Evolutionary conservation across 192 early-diverging fungal genomes (phyloP).

Genomic region (Glomus cerebriforme): DNA sequence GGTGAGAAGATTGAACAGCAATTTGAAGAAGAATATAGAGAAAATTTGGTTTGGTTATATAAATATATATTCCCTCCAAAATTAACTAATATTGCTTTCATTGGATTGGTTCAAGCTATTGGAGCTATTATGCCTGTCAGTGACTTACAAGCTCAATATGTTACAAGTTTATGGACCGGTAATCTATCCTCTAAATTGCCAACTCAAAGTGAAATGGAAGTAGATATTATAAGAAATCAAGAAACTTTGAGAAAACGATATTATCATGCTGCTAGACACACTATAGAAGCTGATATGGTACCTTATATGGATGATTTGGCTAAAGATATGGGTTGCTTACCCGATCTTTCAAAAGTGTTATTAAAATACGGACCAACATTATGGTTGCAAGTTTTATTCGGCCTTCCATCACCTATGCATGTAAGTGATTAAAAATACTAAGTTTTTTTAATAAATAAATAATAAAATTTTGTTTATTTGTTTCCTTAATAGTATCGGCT

Average conservation of each 20-base stretch:
- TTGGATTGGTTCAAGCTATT: conserved; percentile 55
- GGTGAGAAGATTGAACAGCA: conserved; percentile 36
- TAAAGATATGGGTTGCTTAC: conserved; percentile 47
- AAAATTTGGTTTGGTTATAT: conserved; percentile 56
- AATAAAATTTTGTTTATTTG: background rate
- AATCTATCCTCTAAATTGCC: conserved; percentile 39
- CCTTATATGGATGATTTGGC: conserved; percentile 52
- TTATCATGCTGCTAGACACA: conserved; percentile 48
- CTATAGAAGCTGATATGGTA: conserved; percentile 52
- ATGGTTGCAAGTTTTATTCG: conserved; percentile 34
- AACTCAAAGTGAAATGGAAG: conserved; percentile 48
- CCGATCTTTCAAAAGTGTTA: conserved; percentile 41
- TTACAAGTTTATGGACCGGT: conserved; percentile 47
- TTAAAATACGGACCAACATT: conserved; percentile 29
- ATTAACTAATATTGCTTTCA: conserved; percentile 58
- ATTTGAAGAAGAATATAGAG: conserved; percentile 37
- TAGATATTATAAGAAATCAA: conserved; percentile 37
- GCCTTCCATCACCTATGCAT: conserved; percentile 33
- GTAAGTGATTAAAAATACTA: background rate
- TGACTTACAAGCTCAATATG: conserved; percentile 59
- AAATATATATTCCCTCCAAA: conserved; percentile 57
- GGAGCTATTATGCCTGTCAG: conserved; percentile 58
- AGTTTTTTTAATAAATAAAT: background rate
- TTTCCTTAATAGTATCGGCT: conserved; percentile 34
- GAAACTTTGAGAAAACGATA: conserved; percentile 29